Percentiles rank a stretch among this genome's conserved stretches.
phyloP scores from a whole-genome alignment of 1,284 basidiomycete genomes.

The Neonothopanus nambi region DNA sequence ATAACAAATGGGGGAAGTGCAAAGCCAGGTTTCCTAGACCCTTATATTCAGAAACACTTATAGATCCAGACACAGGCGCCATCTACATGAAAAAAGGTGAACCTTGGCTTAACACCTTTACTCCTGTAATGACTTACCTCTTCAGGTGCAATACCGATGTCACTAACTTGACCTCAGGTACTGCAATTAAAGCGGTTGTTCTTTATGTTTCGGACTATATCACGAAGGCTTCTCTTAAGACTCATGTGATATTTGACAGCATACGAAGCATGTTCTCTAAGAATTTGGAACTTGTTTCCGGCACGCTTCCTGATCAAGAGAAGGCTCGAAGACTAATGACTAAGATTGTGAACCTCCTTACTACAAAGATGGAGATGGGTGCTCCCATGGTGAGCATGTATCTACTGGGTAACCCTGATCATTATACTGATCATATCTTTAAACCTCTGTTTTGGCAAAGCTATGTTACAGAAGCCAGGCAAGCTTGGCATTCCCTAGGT shows the following conservation, averaged over 20 bases:
- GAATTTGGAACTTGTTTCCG: slow-evolving; percentile 21
- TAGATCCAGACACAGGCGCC: slow-evolving; percentile 28
- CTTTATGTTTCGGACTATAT: slow-evolving; percentile 42
- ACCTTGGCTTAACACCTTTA: too few relatives aligned
- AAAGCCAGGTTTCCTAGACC: slow-evolving; percentile 28
- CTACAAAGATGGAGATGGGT: slow-evolving; percentile 31
- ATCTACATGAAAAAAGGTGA: too few relatives aligned
- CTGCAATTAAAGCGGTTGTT: slow-evolving; percentile 36
- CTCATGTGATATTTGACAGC: slow-evolving; percentile 32
- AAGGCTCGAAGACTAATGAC: slow-evolving; percentile 27
- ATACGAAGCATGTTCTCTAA: slow-evolving; percentile 27
- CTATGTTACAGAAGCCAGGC: slow-evolving; percentile 23
- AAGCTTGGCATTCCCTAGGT: slow-evolving; percentile 6
- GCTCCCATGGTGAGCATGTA: slow-evolving; percentile 30
- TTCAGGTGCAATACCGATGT: too few relatives aligned
- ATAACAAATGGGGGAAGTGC: slow-evolving; percentile 26
- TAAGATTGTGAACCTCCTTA: slow-evolving; percentile 31
- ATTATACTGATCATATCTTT: slow-evolving; percentile 30
- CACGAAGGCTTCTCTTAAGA: slow-evolving; percentile 36
- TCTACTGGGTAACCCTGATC: slow-evolving; percentile 30
- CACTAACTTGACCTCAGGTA: slow-evolving; percentile 32
- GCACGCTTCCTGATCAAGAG: slow-evolving; percentile 12
- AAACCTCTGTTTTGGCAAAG: slow-evolving; percentile 28
- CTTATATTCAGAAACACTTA: slow-evolving; percentile 16
- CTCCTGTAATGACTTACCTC: too few relatives aligned